phyloP scores from a whole-genome alignment of 306 rosid species.

The Hippophae rhamnoides region DNA sequence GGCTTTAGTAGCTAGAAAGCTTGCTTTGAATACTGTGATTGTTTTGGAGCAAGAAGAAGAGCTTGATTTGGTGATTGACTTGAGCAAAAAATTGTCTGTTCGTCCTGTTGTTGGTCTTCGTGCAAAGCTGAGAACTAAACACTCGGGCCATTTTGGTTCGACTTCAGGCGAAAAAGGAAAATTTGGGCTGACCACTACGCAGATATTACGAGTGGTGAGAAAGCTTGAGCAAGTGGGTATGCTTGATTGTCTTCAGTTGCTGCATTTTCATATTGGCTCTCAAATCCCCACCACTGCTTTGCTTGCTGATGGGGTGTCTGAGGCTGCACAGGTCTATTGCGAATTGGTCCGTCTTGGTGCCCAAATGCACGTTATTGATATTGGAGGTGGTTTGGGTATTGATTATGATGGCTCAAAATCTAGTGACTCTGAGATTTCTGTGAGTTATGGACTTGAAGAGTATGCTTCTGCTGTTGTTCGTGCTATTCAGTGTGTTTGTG shows the following conservation, averaged over 20 bases:
- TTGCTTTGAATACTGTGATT: conserved; percentile 60
- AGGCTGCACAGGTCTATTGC: conserved; percentile 88
- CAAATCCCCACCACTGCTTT: conserved; percentile 65
- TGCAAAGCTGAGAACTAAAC: conserved; percentile 78
- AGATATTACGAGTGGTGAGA: conserved; percentile 56
- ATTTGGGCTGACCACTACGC: conserved; percentile 67
- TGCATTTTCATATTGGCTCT: conserved; percentile 90
- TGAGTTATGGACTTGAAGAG: conserved; percentile 57
- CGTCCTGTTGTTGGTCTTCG: conserved; percentile 72
- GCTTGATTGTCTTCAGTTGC: conserved; percentile 75
- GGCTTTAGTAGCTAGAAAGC: conserved; percentile 64
- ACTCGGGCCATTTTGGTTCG: conserved; percentile 74
- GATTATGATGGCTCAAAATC: conserved; percentile 86
- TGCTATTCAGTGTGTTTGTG: conserved; percentile 45
- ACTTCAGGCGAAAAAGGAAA: conserved; percentile 93
- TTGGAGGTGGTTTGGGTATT: conserved; percentile 86
- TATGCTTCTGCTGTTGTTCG: conserved; percentile 74
- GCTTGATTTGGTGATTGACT: conserved; percentile 52
- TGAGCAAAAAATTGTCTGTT: conserved; percentile 54
- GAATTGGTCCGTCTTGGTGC: conserved; percentile 85
- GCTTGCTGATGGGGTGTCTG: conserved; percentile 62
- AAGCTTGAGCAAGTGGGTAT: conserved; percentile 52
- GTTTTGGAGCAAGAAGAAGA: conserved; percentile 89
- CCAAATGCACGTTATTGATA: conserved; percentile 60
- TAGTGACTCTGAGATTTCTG: conserved; percentile 55